phyloP scores from a whole-genome alignment of 352 stramenopile genomes.

The Phytophthora boehmeriae region DNA sequence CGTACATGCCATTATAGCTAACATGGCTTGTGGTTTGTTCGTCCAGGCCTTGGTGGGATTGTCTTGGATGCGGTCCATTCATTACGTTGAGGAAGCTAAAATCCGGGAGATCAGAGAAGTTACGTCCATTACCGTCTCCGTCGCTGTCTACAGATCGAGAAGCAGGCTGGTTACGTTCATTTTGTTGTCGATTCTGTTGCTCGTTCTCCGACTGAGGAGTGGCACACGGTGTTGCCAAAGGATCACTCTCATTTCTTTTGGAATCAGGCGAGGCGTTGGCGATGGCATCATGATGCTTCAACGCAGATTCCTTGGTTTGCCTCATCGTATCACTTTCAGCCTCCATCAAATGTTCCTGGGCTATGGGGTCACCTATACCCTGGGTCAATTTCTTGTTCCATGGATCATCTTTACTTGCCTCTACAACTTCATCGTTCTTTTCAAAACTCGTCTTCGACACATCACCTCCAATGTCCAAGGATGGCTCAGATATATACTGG shows the following conservation, averaged over 20 bases:
- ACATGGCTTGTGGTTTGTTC: neutral
- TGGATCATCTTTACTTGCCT: neutral
- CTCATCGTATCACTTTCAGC: too few species aligned
- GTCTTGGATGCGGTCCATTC: neutral
- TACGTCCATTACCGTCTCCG: neutral
- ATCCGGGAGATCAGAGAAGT: neutral
- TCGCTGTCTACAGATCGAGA: neutral
- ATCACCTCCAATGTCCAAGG: neutral
- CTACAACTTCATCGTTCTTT: too few species aligned
- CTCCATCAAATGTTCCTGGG: too few species aligned
- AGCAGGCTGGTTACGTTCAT: neutral
- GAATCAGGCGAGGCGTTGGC: too few species aligned
- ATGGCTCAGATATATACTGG: neutral
- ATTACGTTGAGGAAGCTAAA: neutral
- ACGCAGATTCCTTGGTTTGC: too few species aligned
- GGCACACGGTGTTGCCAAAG: too few species aligned
- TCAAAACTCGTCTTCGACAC: neutral
- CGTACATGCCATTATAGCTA: slow-evolving; percentile 41
- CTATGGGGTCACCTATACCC: too few species aligned
- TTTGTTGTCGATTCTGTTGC: neutral
- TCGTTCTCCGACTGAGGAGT: neutral
- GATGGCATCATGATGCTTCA: too few species aligned
- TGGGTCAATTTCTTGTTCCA: too few species aligned
- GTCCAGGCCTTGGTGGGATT: neutral
- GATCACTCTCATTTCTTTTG: too few species aligned